A percentile compares a stretch with the other conserved stretches of the same genome.
These are phyloP conservation scores for Anisodus tanguticus DNA, from an alignment of 257 asterid species.

Conservation along the genomic window DNA sequence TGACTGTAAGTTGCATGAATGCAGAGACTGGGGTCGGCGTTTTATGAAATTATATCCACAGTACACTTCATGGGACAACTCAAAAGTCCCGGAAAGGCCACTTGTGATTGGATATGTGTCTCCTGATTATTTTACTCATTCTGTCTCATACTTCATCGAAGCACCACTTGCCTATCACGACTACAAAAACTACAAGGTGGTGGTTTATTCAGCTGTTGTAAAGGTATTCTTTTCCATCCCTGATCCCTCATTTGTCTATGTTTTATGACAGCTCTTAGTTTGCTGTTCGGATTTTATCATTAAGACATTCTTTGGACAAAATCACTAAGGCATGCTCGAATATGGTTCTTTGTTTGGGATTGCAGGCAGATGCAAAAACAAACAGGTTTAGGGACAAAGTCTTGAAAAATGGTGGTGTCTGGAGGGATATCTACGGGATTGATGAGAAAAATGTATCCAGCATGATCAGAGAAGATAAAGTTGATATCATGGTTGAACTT, in stretches of 20 bases:
- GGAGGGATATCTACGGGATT: constrained; percentile 92
- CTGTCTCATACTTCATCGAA: constrained; percentile 95
- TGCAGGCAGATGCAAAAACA: constrained; percentile 98
- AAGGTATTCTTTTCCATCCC: constrained; percentile 57
- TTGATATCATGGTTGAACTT: constrained; percentile 97
- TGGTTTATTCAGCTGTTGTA: constrained; percentile 95
- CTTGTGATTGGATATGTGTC: constrained; percentile 95
- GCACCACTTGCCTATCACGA: constrained; percentile 88
- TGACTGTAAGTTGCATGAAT: constrained; percentile 40
- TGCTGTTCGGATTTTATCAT: constrained; percentile 4
- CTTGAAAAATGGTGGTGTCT: constrained; percentile 80
- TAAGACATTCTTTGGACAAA: neutral
- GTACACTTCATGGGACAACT: constrained; percentile 88
- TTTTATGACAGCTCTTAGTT: neutral
- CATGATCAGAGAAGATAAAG: constrained; percentile 88
- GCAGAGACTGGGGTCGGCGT: constrained; percentile 99
- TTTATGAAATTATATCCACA: constrained; percentile 88
- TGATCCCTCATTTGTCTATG: neutral
- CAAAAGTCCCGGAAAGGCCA: constrained; percentile 83
- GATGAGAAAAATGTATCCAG: constrained; percentile 94
- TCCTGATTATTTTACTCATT: constrained; percentile 99
- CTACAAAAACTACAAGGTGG: constrained; percentile 79
- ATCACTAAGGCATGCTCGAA: neutral
- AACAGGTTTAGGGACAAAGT: constrained; percentile 84
- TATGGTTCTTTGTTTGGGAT: constrained; percentile 36